Base-by-base conservation (phyloP, 306 rosid genomes). In the Pueraria montana region DNA sequence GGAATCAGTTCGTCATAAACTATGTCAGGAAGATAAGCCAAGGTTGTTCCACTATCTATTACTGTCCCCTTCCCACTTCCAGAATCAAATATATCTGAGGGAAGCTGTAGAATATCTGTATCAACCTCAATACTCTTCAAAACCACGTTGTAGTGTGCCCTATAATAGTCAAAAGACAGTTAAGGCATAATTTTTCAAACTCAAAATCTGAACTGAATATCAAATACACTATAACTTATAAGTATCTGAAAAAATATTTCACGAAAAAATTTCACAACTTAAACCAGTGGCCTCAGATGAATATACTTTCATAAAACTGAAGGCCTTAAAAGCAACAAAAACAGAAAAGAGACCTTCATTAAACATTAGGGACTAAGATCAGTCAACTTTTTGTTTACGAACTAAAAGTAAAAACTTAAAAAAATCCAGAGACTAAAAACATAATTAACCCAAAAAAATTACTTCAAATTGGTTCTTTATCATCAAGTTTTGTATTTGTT, bases 21-120 rank as follows among this genome's bases (percentile, higher is more conserved):
- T 75, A 82, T 82, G 9, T 36, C 77, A 17, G 98, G 94, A 83
- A 96, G 86, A 87, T 91, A 94, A 82, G 97, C 94, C 88, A 96
- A 86, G 52, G 99, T 96, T 77, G 99, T 96, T 62, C 99, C 99
- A 85, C 99, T 96, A 86, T 96, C 99, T 66, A 96, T 89, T 38
- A 94, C 87, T 38, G 97, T 92, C 90, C 93, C 94, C 80, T 68
- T 90, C 77, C 81, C 86, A 77, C 74, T 76, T 85, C 86, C 91
- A 72, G 92, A 85, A 46, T 89, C 94, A 84, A 96, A 96, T 79
- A 74, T 75, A 88, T 91, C 93, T 6, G 95, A 68, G 80, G 97
- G 95, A 81, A 96, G 92, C 68, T 89, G 64, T 81, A 96, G 89
- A 85, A 88, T 78, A 27, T 91, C 93, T 67, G 79, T 72, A 69